Conservation (phyloP, 73 alveolate species). For the Paramecium bursaria region DNA sequence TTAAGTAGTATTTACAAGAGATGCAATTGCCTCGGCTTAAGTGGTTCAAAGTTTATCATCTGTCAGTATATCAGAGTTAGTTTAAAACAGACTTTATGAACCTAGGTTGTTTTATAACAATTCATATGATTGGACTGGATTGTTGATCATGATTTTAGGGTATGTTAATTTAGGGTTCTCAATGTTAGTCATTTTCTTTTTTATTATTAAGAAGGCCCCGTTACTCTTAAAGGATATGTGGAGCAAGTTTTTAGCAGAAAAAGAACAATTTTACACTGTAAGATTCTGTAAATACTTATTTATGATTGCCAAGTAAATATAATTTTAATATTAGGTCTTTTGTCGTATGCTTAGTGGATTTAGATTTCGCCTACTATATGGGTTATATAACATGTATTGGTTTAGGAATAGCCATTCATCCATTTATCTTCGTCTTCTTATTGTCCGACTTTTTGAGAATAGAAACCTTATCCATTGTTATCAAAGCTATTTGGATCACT, state of each 20-base stretch:
- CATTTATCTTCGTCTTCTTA: slow-evolving; percentile 51
- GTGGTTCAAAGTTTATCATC: no score
- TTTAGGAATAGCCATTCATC: slow-evolving; percentile 62
- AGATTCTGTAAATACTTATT: neutral
- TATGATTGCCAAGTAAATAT: neutral
- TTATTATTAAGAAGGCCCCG: slow-evolving; percentile 67
- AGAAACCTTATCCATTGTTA: slow-evolving; percentile 41
- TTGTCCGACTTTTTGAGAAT: slow-evolving; percentile 64
- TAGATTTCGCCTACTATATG: slow-evolving; percentile 65
- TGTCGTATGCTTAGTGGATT: slow-evolving; percentile 54
- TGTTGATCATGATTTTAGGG: slow-evolving; percentile 42
- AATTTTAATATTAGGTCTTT: slow-evolving; percentile 21
- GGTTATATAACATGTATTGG: slow-evolving; percentile 58
- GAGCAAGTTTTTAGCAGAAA: slow-evolving; percentile 23
- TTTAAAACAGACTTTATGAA: slow-evolving; percentile 60
- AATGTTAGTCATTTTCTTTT: slow-evolving; percentile 55
- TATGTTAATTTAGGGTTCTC: slow-evolving; percentile 54
- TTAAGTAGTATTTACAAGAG: neutral
- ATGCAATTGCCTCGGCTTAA: no score
- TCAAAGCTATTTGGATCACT: slow-evolving; percentile 66
- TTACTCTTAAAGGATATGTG: slow-evolving; percentile 63
- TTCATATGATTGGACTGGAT: slow-evolving; percentile 42
- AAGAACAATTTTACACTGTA: neutral
- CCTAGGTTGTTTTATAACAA: slow-evolving; percentile 60
- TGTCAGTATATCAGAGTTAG: no score